Percentiles rank a stretch among this genome's conserved stretches.
phyloP scores from a whole-genome alignment of 2,329 filamentous ascomycete species.

The Apiospora pterosperma region DNA sequence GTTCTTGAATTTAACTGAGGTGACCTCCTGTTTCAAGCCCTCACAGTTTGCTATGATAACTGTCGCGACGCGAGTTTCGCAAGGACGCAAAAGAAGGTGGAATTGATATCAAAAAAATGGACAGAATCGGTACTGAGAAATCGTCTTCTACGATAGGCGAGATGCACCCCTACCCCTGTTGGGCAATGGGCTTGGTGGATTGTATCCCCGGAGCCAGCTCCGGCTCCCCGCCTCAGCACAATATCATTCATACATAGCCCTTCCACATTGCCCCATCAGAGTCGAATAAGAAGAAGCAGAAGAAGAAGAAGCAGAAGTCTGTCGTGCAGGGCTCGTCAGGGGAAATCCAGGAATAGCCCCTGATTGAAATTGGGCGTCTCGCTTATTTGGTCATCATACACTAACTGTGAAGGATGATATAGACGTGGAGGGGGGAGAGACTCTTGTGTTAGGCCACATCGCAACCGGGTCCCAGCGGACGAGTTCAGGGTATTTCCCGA shows the following conservation, averaged over 20 bases:
- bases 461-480: background rate
- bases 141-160: background rate
- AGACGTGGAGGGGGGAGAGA: background rate
- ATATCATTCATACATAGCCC: background rate
- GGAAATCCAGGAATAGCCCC: background rate
- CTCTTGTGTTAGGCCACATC: background rate
- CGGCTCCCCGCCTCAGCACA: background rate
- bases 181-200: background rate
- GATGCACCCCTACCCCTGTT: background rate
- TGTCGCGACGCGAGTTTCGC: background rate
- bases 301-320: background rate
- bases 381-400: background rate
- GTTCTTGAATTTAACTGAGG: background rate
- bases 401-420: background rate
- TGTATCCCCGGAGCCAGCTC: background rate
- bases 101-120: background rate
- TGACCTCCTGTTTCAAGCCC: background rate
- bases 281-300: background rate
- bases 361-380: background rate
- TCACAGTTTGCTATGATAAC: background rate
- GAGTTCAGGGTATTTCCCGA: background rate
- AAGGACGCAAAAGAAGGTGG: background rate
- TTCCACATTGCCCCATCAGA: background rate
- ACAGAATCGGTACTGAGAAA: background rate
- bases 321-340: background rate